Percentiles rank a stretch among this genome's conserved stretches.
These are phyloP conservation scores for Parmales sp. DNA, from an alignment of 108 stramenopile genomes.

Conservation along the genomic window DNA sequence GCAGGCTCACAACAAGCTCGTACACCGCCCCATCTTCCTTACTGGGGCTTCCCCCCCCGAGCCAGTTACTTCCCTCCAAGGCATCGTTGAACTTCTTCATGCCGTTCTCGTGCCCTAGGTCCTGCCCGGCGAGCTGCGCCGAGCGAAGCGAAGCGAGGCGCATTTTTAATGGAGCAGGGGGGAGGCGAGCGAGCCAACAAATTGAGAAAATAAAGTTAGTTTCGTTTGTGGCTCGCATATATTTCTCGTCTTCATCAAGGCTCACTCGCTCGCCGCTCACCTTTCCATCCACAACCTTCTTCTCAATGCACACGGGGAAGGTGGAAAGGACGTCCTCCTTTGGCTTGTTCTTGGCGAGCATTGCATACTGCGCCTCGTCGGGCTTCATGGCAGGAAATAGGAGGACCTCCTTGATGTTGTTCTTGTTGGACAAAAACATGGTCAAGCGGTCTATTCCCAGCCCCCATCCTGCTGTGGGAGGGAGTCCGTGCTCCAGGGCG, in stretches of 20 bases:
- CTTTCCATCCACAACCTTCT: constrained; percentile 2
- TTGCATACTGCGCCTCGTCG: constrained; percentile 63
- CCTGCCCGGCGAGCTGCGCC: constrained; percentile 15
- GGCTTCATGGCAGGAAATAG: constrained; percentile 99
- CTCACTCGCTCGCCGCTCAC: not conserved
- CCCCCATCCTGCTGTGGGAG: constrained; percentile 98
- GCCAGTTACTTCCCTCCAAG: constrained; percentile 29
- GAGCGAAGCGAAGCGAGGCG: no score
- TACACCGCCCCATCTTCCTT: constrained; percentile 31
- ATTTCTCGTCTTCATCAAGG: no score
- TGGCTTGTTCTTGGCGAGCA: constrained; percentile 21
- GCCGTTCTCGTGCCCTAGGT: constrained; percentile 24
- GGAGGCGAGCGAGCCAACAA: no score
- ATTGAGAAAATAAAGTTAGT: constrained; percentile 12
- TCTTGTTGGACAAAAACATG: constrained; percentile 99
- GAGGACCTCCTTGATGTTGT: constrained; percentile 99
- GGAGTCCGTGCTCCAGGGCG: constrained; percentile 94
- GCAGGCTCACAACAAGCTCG: constrained; percentile 25
- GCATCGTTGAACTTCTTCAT: constrained; percentile 25
- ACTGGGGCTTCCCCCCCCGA: constrained; percentile 24
- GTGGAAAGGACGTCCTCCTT: constrained; percentile 6
- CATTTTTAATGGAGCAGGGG: no score
- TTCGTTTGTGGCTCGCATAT: not conserved
- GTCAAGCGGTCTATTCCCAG: constrained; percentile 95
- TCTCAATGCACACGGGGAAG: not conserved